Evolutionary conservation across 2,329 filamentous ascomycete genomes (phyloP), one percentile per base, ranked within the genome.

Genomic region (Aureobasidium musti): DNA sequence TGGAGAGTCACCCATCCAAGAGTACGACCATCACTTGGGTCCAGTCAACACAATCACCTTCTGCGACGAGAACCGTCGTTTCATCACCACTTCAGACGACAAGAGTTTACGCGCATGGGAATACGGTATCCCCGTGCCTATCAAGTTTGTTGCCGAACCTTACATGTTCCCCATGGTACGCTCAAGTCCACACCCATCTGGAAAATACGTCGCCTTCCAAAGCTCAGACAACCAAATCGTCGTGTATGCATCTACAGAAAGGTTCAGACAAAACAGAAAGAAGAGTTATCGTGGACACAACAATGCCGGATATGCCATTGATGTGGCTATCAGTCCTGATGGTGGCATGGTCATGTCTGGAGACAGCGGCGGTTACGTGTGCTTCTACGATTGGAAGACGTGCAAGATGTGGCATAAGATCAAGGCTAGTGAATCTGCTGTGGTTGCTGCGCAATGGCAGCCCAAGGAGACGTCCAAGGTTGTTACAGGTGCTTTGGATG

Each of bases 351-450:
- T 99, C 65, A 89, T 88, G 23, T 91, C 87, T 21, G 95, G 95
- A 69, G 95, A 99, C 77, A 91, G 87, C 61, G 92, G 87, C 19
- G 95, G 96, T 41, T 97, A 87, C 74, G 87, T 97, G 56, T 96
- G 91, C 79, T 97, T 98, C 80, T 99, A 93, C 92, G 95, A 98
- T 79, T 99, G 93, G 91, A 99, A 99, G 86, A 97, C 92, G 45
- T 96, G 94, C 78, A 98, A 97, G 81, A 94, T 99, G 92, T 97
- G 92, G 79, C 92, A 97, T 80, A 98, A 98, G 84, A 87, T 99
- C 70, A 87, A 90, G 79, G 93, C 92, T 28, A 88, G 91, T 67
- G 92, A 92, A 65, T 86, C 89, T 63, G 87, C 93, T 5, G 84
- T 97, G 65, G 91, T 92, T n/a, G 91, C 89, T 71, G 86, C 95